These are phyloP conservation scores for Lignosus rhinocerotis DNA, from an alignment of 1,284 basidiomycete species.

Conservation along the genomic window DNA sequence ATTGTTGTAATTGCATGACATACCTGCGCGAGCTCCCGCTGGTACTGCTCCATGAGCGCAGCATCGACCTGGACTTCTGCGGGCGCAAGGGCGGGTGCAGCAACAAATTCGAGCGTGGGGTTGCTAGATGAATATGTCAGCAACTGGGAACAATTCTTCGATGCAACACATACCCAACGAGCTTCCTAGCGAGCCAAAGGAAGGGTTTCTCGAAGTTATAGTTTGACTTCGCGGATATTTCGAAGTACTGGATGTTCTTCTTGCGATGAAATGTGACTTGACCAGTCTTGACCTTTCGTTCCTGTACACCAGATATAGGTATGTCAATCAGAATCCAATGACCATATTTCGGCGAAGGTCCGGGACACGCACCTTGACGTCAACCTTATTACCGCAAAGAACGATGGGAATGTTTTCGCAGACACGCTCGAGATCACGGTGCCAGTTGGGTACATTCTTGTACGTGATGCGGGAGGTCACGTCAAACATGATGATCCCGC, in stretches of 20 bases:
- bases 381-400: conserved; percentile 99
- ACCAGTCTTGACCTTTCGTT: conserved; percentile 99
- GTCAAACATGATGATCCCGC: conserved; percentile 99
- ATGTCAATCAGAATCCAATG: conserved; percentile 9
- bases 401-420: conserved; percentile 99
- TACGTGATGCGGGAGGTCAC: conserved; percentile 99
- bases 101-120: conserved; percentile 90
- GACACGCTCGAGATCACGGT: conserved; percentile 98
- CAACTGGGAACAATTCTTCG: not conserved
- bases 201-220: conserved; percentile 99
- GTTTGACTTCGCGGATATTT: conserved; percentile 99
- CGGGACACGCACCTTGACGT: conserved; percentile 81
- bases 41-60: conserved; percentile 82
- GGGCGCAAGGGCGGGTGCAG: conserved; percentile 93
- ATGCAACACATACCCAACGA: conserved; percentile 77
- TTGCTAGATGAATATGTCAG: conserved; percentile 55
- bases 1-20: conserved; percentile 20
- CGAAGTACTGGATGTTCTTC: conserved; percentile 99
- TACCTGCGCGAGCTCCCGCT: conserved; percentile 75
- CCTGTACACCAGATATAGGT: conserved; percentile 49
- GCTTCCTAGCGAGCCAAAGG: conserved; percentile 98
- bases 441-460: conserved; percentile 99
- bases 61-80: conserved; percentile 91
- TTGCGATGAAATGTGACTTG: conserved; percentile 99
- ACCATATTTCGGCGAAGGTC: not conserved